Evolutionary conservation across 2,329 filamentous ascomycete genomes (phyloP).

Genomic region (Reticulascus tulasneorum): DNA sequence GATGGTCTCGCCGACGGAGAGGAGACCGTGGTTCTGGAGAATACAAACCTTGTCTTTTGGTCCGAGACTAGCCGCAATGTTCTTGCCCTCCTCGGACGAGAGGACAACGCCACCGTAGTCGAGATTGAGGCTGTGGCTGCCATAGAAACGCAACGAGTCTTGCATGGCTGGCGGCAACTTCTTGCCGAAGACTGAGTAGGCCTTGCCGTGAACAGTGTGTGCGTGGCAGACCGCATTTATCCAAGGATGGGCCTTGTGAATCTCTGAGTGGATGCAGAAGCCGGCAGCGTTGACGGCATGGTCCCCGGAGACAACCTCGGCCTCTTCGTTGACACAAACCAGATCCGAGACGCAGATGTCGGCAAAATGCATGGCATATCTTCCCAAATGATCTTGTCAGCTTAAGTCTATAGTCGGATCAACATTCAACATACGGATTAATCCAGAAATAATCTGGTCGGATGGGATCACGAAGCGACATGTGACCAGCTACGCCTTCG

Average conservation of each 20-base stretch:
- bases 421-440: constrained; percentile 53
- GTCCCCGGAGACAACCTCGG: constrained; percentile 1
- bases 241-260: constrained; percentile 62
- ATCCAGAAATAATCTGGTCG: constrained; percentile 61
- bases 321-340: constrained; percentile 23
- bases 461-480: constrained; percentile 57
- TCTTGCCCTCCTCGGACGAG: constrained; percentile 58
- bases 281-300: constrained; percentile 60
- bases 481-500: constrained; percentile 61
- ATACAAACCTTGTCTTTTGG: constrained; percentile 54
- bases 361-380: constrained; percentile 4
- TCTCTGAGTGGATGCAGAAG: constrained; percentile 65
- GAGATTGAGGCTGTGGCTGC: constrained; percentile 60
- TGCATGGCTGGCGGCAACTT: constrained; percentile 68
- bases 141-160: constrained; percentile 40
- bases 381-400: too few relatives aligned
- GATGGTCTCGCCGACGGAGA: constrained; percentile 66
- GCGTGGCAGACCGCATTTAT: constrained; percentile 66
- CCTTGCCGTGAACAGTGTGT: constrained; percentile 62
- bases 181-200: constrained; percentile 62
- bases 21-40: constrained; percentile 64
- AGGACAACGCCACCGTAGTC: constrained; percentile 47
- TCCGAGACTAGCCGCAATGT: constrained; percentile 61
- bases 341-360: constrained; percentile 4
- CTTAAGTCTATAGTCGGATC: too few relatives aligned